Base-by-base conservation (phyloP, 805 yeast species). In the Zygotorulaspora sp. region DNA sequence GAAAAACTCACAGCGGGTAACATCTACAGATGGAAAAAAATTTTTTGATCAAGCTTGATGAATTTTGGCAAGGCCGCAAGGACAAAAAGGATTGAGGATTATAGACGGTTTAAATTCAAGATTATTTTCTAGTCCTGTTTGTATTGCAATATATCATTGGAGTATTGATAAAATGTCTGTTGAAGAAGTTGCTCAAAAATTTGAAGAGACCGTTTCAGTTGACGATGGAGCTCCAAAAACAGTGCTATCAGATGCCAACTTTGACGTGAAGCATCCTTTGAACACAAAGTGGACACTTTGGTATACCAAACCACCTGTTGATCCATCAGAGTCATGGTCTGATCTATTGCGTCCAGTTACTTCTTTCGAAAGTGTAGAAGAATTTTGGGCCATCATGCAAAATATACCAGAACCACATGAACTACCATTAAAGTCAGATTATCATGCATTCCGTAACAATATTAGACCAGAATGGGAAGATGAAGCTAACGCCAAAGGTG, bases 391-490 rank as follows among this genome's bases (percentile, higher is more conserved):
- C 17, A 83, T 90, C 50, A 84, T 78, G 72, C 89, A 92, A 66
- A 83, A 94, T 29, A 81, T 92, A 53, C 97, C 97, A 50, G 79
- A 78, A 54, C 96, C 95, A 35, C 77, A 78, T 47, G 96, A 88
- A 61, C 74, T 92, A 61, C 97, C 97, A 53, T 60, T 82, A 56
- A 85, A 81, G 66, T 84, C 96, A 9, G 97, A 92, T 67, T 90
- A 90, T 69, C 95, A 92, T 63, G 77, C 90, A 58, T 92, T 92
- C 74, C 83, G 90, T 69, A 84, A 83, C 61, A 95, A 88, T 41
- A 79, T 92, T 57, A 83, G 86, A 65, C 98, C 98, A 40, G 97
- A 92, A 74, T 92, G 98, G 98, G 98, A 92, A 73, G 97, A 92
- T 65, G 72, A 69, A 38, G 76, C 78, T 49, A 92, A 92, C 67